Evolutionary conservation across 192 early-diverging fungal species (phyloP), one percentile per base, ranked within the genome.

Genomic region (Coemansia sp.): DNA sequence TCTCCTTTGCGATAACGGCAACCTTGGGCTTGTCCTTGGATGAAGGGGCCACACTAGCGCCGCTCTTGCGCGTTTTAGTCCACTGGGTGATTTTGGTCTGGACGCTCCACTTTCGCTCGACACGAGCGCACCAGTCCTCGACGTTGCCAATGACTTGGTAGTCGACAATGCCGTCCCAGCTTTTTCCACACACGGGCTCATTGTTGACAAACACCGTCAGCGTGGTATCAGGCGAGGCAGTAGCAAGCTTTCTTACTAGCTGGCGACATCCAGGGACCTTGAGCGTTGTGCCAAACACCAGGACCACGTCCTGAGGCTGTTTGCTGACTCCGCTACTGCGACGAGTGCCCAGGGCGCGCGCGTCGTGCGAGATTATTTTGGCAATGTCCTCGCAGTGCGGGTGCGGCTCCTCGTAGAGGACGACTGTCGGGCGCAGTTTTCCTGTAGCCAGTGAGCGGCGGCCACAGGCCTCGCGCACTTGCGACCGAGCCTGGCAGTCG

Each of bases 391-490:
- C 80, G 67, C 80, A 69, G 46, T 78, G 74, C 41, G 83, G 83
- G 41, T 85, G 83, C 47, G 75, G 79, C 67, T 99, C 97, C 70
- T 97, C 95, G 86, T 99, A 99, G 4, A 99, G 85, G 2, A 99
- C 93, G 69, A 99, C 92, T 54, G 92, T 91, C 18, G 97, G 97
- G 51, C 96, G 86, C 42, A 99, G 76, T 18, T 87, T 90, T 15
- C 97, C 97, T 10, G 89, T 77, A 1, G 90, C 78, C 6, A 93
- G 71, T 33, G 85, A 74, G 38, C 97, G 87, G 70, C 95, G 95
- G 3, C 96, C 96, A 36, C 51, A 41, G 0, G 75, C 79, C 27
- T 65, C 68, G 41, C 86, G 71, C 1, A 36, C 67, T 31, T 74
- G 44, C 64, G 75, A 73, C 51, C 74, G 67, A 34, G 67, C 13